Evolutionary conservation across 768 basidiomycete species (phyloP), one percentile per base, ranked within the genome.

Genomic region (Podaxis sp.): DNA sequence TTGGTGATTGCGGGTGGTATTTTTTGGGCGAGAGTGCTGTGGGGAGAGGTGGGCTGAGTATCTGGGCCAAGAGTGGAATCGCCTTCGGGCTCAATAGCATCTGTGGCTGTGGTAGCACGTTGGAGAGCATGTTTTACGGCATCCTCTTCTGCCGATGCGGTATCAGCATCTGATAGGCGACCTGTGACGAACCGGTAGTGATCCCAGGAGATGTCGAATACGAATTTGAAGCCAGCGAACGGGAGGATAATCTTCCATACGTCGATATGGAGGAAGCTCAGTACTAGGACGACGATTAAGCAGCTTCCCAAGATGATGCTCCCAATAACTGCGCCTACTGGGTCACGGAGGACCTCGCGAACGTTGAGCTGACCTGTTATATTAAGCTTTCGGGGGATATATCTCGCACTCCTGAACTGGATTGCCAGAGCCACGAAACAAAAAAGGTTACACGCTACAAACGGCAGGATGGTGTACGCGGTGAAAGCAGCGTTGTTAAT

Each of bases 221-320:
- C 37, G 38, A 95, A 79, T 72, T 93, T 94, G 56, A 83, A 70
- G 0, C 79, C 69, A 0, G 92, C 93, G 50, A 93, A 93, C 0
- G 95, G 93, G 10, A 93, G 79, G 3, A 85, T 90, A 50, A 96
- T 89, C 73, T 81, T 85, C 90, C 91, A 94, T 2, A 92, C 90
- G 55, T 92, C 88, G 16, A 92, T 77, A 50, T 84, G 80, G 64
- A 90, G 78, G 70, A 88, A 91, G 68, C 87, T 90, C 62, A 89
- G 84, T 4, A 87, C 84, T 55, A 96, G 84, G 21, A 91, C 82
- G 9, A 90, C 79, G n/a, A 82, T 72, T 14, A 98, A 81, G 37
- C 90, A 89, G 11, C 77, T 71, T 0, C 80, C 76, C 11, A 97
- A 80, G 48, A 95, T 72, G 23, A 81, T 66, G 53, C 85, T 80